Base-by-base conservation (phyloP, 768 basidiomycete genomes). In the Tephrocybe sp. region DNA sequence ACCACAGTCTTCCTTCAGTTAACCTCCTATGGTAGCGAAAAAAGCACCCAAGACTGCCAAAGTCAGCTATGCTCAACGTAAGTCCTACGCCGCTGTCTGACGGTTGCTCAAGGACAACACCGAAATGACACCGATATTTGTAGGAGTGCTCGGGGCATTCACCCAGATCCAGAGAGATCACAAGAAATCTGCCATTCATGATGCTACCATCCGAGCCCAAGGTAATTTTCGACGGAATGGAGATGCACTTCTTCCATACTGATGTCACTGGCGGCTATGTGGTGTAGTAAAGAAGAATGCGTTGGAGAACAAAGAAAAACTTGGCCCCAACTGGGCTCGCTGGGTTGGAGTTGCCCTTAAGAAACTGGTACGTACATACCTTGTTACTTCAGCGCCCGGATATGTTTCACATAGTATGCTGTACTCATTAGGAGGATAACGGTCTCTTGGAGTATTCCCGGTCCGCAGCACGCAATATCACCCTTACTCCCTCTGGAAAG, bases 111-210 rank as follows among this genome's bases (percentile, higher is more conserved):
- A 29, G 6, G 27, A 29, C 5, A 5, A 29, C 27, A 29, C 27
- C 27, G 27, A 29, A 29, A 5, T 29, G 27, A 29, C 11, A 47
- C n/a, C 15, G 33, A 33, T 23, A 50, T 49, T 23, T 50, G 12
- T 47, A 79, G 77, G 78, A 44, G 76, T 80, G 19, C 65, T 79
- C 13, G 63, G 69, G 18, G 77, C 78, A 15, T 69, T 76, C 40
- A 66, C 70, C 12, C 69, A 71, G 34, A 50, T 73, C 25, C 75
- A 77, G 54, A 68, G 67, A 48, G 72, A 75, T 18, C 74, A 76
- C 48, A 72, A 66, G 57, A 74, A 68, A 42, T 69, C 73, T 54
- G 63, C 68, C 13, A 58, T 80, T 6, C 76, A 78, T 57, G 52
- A 72, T 12, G 74, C 76, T 18, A 73, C 74, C 3, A 56, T 80